Base-by-base conservation (phyloP, 371 early-diverging fungal genomes). In the Saksenaea vasiformis region DNA sequence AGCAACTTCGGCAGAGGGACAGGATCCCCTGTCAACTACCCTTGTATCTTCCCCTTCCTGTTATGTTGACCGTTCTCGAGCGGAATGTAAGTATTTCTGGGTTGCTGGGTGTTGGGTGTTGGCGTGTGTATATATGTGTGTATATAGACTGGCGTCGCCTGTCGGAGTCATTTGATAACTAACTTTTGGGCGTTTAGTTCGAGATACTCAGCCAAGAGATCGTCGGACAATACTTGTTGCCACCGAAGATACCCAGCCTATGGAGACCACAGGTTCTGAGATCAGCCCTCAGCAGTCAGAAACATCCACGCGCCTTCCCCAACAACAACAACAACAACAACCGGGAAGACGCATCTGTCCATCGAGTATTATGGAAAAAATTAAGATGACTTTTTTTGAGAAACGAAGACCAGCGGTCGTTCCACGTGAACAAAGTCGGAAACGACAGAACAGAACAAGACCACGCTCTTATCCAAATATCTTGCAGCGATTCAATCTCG, bases 331-430 rank as follows among this genome's bases (percentile, higher is more conserved):
- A 47, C 51, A 47, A 47, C 60, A 17, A 41, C 41, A 41, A 62
- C 53, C 58, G 36, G 68, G 64, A 26, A 66, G 24, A 67, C 64
- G 66, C 39, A 67, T 58, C 24, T 64, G 31, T 36, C 53, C 64
- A 17, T 37, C 66, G 3, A 65, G 66, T 39, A 41, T 70, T 38
- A 65, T 78, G 71, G 78, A 71, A 36, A 78, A 78, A 44, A 53
- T 78, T 24, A 78, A 78, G 56, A 71, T 68, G 62, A 68, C 69
- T 31, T 73, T 78, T 58, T 73, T 78, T 56, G 78, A 78, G 54
- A 78, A 78, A 54, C 66, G 75, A 15, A 78, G 75, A 65, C 72
- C 77, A 9, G 53, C 56, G 7, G 54, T 54, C 1, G 39, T 59
- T 54, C 36, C 37, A 13, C 54, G 63, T 36, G 28, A 64, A 55